These are phyloP conservation scores for Amaranthus hypochondriacus DNA, from an alignment of 148 eudicot genomes.

Conservation along the genomic window DNA sequence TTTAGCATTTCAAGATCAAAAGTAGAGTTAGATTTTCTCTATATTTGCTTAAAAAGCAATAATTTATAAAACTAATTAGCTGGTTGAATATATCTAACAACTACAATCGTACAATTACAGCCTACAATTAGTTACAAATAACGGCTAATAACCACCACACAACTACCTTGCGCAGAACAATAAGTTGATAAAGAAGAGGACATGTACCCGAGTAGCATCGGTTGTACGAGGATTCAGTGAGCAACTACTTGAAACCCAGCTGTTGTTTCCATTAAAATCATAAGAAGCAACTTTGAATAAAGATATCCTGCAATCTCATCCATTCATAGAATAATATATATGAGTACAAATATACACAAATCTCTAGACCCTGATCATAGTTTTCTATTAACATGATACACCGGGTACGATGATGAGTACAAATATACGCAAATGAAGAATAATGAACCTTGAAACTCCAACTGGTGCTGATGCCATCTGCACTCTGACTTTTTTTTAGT, in stretches of 20 bases:
- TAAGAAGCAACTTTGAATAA: conserved; percentile 24
- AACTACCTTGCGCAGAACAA: too few relatives aligned
- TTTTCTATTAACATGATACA: too few relatives aligned
- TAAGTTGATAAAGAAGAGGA: background rate
- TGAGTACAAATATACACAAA: too few relatives aligned
- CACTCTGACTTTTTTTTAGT: conserved; percentile 4
- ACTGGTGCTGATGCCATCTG: conserved; percentile 37
- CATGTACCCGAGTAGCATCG: conserved; percentile 27
- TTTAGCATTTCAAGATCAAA: too few relatives aligned
- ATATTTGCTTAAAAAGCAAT: too few relatives aligned
- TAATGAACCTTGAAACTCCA: conserved; percentile 35
- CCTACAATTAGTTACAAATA: background rate
- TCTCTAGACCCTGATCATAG: too few relatives aligned
- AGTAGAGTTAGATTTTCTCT: too few relatives aligned
- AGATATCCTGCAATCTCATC: conserved; percentile 22
- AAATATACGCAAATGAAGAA: background rate
- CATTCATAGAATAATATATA: background rate
- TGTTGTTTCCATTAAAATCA: conserved; percentile 29
- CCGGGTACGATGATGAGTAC: too few relatives aligned
- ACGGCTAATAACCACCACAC: background rate
- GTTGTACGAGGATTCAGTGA: conserved; percentile 27
- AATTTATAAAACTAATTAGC: too few relatives aligned
- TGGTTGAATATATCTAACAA: too few relatives aligned
- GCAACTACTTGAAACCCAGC: conserved; percentile 27
- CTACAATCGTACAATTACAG: too few relatives aligned